phyloP scores from a whole-genome alignment of 257 asterid genomes.

The Primulina huaijiensis region DNA sequence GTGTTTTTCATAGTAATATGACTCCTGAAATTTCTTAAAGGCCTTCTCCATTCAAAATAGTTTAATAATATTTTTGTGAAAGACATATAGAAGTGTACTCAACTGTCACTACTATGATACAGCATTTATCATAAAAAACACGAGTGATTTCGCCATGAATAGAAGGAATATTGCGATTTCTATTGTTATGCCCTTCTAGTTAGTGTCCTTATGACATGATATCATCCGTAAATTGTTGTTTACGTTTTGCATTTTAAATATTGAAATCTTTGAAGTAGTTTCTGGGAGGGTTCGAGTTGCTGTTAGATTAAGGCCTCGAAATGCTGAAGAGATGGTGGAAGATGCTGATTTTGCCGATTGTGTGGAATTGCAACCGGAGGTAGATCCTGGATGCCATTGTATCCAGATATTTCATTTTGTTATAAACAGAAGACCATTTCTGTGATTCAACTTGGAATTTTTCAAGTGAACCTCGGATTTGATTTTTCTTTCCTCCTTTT shows the following conservation, averaged over 20 bases:
- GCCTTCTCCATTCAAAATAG: background rate
- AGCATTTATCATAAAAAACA: background rate
- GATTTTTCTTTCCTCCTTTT: slow-evolving; percentile 24
- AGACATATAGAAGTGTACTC: too few relatives aligned
- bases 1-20: slow-evolving; percentile 3
- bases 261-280: slow-evolving; percentile 38
- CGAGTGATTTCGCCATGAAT: background rate
- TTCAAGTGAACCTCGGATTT: slow-evolving; percentile 9
- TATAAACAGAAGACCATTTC: slow-evolving; percentile 1
- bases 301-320: slow-evolving; percentile 79
- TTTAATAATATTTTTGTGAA: too few relatives aligned
- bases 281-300: slow-evolving; percentile 85
- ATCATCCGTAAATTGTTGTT: background rate
- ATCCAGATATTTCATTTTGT: background rate
- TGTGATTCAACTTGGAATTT: slow-evolving; percentile 5
- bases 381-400: slow-evolving; percentile 19
- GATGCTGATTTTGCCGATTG: slow-evolving; percentile 93
- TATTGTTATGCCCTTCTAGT: background rate
- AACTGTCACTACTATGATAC: background rate
- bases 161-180: background rate
- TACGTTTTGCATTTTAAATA: slow-evolving; percentile 10
- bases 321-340: slow-evolving; percentile 69
- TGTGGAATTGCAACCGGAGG: slow-evolving; percentile 96
- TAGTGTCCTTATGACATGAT: background rate
- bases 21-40: slow-evolving; percentile 13